A percentile compares a stretch with the other conserved stretches of the same genome.
These are phyloP conservation scores for Rhipidocladum racemiflorum DNA, from an alignment of 176 grass and related monocot species.

Conservation along the genomic window DNA sequence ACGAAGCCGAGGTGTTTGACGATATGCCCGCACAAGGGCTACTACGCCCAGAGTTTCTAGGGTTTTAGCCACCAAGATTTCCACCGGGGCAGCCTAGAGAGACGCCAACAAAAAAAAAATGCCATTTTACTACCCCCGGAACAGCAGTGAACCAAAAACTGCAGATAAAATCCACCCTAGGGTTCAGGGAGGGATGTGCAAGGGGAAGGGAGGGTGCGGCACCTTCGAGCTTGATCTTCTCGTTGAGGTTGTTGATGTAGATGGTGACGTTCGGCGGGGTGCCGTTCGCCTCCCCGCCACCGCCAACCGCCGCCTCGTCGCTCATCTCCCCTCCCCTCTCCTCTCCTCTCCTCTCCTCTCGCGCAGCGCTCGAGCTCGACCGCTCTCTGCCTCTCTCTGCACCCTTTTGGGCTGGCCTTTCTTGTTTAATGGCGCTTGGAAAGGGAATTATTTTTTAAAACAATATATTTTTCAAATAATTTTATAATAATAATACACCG, in stretches of 20 bases:
- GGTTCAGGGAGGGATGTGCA: conserved; percentile 6
- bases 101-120: too few species aligned
- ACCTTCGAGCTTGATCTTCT: conserved; percentile 97
- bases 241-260: conserved; percentile 99
- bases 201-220: background rate
- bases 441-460: too few species aligned
- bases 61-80: conserved; percentile 10
- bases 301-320: conserved; percentile 39
- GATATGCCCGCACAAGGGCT: background rate
- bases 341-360: conserved; percentile 21
- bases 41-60: background rate
- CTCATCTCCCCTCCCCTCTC: conserved; percentile 45
- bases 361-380: conserved; percentile 22
- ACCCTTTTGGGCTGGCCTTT: conserved; percentile 12
- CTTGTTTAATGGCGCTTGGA: background rate
- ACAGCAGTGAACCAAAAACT: too few species aligned
- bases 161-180: conserved; percentile 13
- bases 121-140: background rate
- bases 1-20: background rate
- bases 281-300: conserved; percentile 47
- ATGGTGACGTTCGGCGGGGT: conserved; percentile 67
- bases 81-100: background rate
- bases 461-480: too few species aligned
- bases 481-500: too few species aligned
- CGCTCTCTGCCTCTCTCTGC: background rate